Evolutionary conservation across 331 rosid species (phyloP), one percentile per base, ranked within the genome.

Genomic region (Acacia concinna): DNA sequence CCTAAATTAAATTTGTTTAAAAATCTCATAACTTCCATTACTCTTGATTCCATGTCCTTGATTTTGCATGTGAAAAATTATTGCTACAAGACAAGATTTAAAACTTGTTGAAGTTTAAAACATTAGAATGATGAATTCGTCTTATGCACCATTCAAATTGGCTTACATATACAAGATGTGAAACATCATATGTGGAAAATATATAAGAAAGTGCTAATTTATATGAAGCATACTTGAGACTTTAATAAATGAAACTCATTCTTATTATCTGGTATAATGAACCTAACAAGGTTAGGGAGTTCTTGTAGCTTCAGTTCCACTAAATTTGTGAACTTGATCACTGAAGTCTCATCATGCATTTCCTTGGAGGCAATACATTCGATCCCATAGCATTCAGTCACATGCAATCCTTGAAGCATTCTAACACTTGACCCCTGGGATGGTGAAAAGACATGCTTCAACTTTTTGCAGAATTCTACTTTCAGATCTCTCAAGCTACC

Each of bases 391-490:
- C 81, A 66, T 49, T 77, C 74, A 65, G n/a, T 20, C 30, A 77
- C 74, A 77, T 66, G 81, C 74, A 77, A 67, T 67, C 67, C 28
- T 77, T 65, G 74, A 66, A 77, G 81, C 60, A 20, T 49, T 21
- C 54, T 65, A 57, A 77, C 27, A 17, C 74, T 67, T 34, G 52
- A 30, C 30, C 66, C 57, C 27, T 35, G 66, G 67, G 30, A 67
- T 25, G 40, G 6, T 67, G 81, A 66, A 64, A 77, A 77, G 66
- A 77, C 6, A 17, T 27, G 21, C 74, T 67, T 77, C 74, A 77
- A 67, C 51, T 52, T 66, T 25, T 31, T 35, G 59, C 81, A 66
- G 21, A 66, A 66, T 66, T 66, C 81, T 15, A 77, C 6, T 34
- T 67, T 67, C 6, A 77, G 56, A 66, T 66, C 67, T 35, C 35